Evolutionary conservation across 768 basidiomycete genomes (phyloP).

Genomic region (Lactarius tabidus): DNA sequence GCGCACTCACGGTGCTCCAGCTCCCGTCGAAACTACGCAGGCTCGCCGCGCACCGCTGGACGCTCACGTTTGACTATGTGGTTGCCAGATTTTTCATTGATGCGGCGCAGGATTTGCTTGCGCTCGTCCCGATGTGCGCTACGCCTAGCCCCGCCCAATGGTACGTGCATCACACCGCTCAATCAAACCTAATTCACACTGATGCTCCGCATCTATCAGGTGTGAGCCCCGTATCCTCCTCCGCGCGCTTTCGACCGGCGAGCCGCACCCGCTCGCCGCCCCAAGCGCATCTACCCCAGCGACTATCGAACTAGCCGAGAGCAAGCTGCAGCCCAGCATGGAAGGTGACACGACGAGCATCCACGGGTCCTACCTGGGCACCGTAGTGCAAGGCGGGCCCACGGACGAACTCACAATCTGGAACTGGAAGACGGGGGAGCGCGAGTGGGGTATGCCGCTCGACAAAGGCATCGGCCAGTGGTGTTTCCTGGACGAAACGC

Average conservation of each 20-base stretch:
- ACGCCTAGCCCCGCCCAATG: slow-evolving; percentile 1
- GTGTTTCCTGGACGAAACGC: slow-evolving; percentile 9
- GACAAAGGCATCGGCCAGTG: slow-evolving; percentile 6
- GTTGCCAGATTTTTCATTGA: neutral
- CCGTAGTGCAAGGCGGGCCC: neutral
- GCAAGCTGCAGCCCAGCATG: neutral
- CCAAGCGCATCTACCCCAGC: neutral
- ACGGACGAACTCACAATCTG: neutral
- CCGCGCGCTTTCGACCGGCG: neutral
- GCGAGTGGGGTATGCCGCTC: slow-evolving; percentile 2
- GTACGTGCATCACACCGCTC: neutral
- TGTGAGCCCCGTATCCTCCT: slow-evolving; percentile 8
- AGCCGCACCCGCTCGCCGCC: slow-evolving; percentile 3
- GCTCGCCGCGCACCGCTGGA: neutral
- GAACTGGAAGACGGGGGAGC: slow-evolving; percentile 9
- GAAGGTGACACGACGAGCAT: slow-evolving; percentile 8
- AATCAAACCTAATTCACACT: neutral
- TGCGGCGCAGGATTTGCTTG: neutral
- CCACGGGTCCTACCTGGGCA: neutral
- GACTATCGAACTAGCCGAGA: neutral
- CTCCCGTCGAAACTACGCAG: slow-evolving; percentile 6
- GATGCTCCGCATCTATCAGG: neutral
- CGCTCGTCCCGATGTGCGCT: neutral
- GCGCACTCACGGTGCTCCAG: neutral
- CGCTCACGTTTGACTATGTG: neutral